Conservation (phyloP, 1,284 basidiomycete species). For the Naganishia liquefaciens region DNA sequence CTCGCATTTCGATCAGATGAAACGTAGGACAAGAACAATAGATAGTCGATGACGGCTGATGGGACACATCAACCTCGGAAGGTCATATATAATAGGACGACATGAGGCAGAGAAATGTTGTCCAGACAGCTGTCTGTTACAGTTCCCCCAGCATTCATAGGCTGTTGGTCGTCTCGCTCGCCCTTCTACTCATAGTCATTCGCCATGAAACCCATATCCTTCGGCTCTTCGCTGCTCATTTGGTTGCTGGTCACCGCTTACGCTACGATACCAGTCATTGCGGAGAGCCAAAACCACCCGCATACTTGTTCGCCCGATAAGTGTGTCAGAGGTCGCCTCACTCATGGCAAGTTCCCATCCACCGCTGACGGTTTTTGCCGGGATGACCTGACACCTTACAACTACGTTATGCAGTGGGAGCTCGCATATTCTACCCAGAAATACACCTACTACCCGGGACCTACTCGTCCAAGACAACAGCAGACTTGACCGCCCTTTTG, state of each 20-base stretch:
- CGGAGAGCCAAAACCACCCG: background rate
- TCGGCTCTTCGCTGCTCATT: background rate
- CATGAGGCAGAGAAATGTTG: no score
- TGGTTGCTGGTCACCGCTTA: background rate
- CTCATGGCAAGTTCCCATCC: background rate
- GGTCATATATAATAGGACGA: no score
- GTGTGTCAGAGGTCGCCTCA: background rate
- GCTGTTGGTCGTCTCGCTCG: no score
- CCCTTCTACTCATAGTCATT: no score
- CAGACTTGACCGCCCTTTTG: background rate
- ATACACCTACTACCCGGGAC: slow-evolving; percentile 12
- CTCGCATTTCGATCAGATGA: no score
- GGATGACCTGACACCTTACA: no score
- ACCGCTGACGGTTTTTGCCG: background rate
- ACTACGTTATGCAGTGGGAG: background rate
- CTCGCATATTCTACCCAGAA: background rate
- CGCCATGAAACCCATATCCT: background rate
- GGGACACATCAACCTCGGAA: no score
- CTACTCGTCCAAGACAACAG: background rate
- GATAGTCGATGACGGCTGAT: no score
- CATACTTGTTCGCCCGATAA: slow-evolving; percentile 6
- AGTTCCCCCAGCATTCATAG: no score
- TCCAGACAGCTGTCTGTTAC: no score
- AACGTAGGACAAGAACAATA: no score
- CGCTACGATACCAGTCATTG: background rate